Percentiles rank a stretch among this genome's conserved stretches.
Conservation (phyloP, 2,329 filamentous ascomycete species). For the Tolypocladium amazonense region DNA sequence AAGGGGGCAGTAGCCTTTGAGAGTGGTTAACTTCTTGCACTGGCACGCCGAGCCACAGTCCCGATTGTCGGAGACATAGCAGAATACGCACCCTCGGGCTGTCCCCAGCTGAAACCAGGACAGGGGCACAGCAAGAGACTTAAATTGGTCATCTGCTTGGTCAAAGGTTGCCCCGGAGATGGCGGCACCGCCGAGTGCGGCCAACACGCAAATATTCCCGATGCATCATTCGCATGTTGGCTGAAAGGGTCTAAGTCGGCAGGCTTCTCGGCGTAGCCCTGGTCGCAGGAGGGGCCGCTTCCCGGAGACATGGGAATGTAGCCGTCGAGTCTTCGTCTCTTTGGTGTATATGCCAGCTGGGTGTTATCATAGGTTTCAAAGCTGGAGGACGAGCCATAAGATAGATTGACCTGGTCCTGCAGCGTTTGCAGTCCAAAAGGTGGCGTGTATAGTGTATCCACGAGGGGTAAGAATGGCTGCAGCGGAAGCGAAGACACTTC, state of each 20-base stretch:
- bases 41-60: not conserved
- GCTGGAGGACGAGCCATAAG: conserved; percentile 21
- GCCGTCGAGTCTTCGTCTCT: conserved; percentile 20
- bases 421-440: conserved; percentile 15
- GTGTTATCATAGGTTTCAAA: conserved; percentile 17
- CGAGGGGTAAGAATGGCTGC: conserved; percentile 9
- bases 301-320: conserved; percentile 20
- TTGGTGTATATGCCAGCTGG: conserved; percentile 13
- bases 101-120: conserved; percentile 17
- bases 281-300: conserved; percentile 11
- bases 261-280: conserved; percentile 21
- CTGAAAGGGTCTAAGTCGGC: conserved; percentile 9
- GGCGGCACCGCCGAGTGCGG: conserved; percentile 9
- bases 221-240: conserved; percentile 10
- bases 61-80: not conserved
- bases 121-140: conserved; percentile 18
- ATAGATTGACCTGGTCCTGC: conserved; percentile 15
- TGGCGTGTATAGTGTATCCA: conserved; percentile 12
- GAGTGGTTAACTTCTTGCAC: not conserved
- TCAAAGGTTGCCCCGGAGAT: conserved; percentile 13
- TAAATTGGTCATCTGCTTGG: conserved; percentile 17
- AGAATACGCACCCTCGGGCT: conserved; percentile 18
- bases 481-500: conserved; percentile 12
- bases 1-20: conserved; percentile 23
- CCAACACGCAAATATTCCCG: conserved; percentile 10